These are phyloP conservation scores for Neurospora sp. DNA, from an alignment of 495 filamentous ascomycete species.

Conservation along the genomic window DNA sequence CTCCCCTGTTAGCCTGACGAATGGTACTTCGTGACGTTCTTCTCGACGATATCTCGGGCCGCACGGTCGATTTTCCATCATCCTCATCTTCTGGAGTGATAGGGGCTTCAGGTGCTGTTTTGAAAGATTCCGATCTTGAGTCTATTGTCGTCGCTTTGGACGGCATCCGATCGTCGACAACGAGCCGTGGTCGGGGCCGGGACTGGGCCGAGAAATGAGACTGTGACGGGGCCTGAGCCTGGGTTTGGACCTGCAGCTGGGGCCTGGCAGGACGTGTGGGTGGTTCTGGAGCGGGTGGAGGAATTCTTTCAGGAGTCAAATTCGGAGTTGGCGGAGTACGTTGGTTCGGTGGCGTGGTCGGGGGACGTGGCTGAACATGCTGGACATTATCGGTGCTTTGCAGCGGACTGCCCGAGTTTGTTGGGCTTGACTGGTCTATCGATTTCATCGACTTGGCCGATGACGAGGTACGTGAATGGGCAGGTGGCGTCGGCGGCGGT, in stretches of 20 bases:
- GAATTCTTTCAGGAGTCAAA: slow-evolving; percentile 54
- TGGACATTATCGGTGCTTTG: slow-evolving; percentile 19
- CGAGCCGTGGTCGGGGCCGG: not conserved
- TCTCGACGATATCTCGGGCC: slow-evolving; percentile 33
- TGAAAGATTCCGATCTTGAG: slow-evolving; percentile 61
- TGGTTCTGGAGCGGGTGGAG: slow-evolving; percentile 43
- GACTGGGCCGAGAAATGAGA: not conserved
- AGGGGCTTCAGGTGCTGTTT: slow-evolving; percentile 55
- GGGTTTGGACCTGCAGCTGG: slow-evolving; percentile 20
- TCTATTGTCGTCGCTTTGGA: slow-evolving; percentile 35
- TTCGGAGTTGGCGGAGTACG: slow-evolving; percentile 63
- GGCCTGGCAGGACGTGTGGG: slow-evolving; percentile 23
- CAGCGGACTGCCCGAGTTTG: slow-evolving; percentile 22
- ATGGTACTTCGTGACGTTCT: slow-evolving; percentile 32
- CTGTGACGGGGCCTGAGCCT: not conserved
- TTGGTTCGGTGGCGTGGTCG: slow-evolving; percentile 49
- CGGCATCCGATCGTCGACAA: slow-evolving; percentile 26
- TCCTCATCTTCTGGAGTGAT: slow-evolving; percentile 53
- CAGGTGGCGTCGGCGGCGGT: slow-evolving; percentile 43
- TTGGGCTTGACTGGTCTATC: slow-evolving; percentile 22
- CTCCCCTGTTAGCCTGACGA: slow-evolving; percentile 26
- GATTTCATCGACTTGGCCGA: slow-evolving; percentile 31
- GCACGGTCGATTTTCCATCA: slow-evolving; percentile 34
- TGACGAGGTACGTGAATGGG: slow-evolving; percentile 42
- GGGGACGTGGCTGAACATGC: slow-evolving; percentile 16